Base-by-base conservation (phyloP, 441 rosid genomes). In the Pelargonium myrrhifolium region DNA sequence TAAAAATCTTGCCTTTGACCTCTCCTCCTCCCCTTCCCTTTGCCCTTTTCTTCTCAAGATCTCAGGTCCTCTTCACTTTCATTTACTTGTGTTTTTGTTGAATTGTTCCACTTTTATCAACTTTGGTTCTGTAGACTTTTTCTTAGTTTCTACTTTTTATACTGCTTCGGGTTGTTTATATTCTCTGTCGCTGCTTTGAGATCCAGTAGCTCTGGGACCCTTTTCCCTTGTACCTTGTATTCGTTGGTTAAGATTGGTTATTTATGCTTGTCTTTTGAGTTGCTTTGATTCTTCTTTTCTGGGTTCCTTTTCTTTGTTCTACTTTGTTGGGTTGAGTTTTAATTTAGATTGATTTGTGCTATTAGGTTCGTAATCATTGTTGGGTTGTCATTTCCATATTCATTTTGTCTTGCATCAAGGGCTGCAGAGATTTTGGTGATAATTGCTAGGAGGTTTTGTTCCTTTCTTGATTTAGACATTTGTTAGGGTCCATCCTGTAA, bases 351-450 rank as follows among this genome's bases (percentile, higher is more conserved):
- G 12, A 3, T 26, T 11, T 65, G 42, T 66, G 14, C 64, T 31
- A 3, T 68, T 68, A 17, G 35, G 67, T 14, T 21, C n/a, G 1
- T 22, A 35, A 6, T 28, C 56, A 28, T 45, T 21, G 9, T 24
- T 28, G 14, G 55, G 3, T 14, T 47, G 31, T 28, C 31, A 28
- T 28, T 28, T 47, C 55, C 55, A 47, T 47, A 47, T 14, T 15
- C 3, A 47, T 47, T 47, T 47, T 31, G 22, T 47, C 17, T 24
- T 5, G 5, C 65, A 9, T 20, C 18, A 22, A 40, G 35, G 22
- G 14, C n/a, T 59, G 31, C 31, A 28, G 31, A 18, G 20, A 56
- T 55, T 64, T 65, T 64, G 65, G 49, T 60, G 75, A 58, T 60
- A 11, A 53, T 26, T 58, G 10, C 37, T 3, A 47, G 53, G 55